Evolutionary conservation across 495 filamentous ascomycete genomes (phyloP).

Genomic region (Margaritispora aquatica): DNA sequence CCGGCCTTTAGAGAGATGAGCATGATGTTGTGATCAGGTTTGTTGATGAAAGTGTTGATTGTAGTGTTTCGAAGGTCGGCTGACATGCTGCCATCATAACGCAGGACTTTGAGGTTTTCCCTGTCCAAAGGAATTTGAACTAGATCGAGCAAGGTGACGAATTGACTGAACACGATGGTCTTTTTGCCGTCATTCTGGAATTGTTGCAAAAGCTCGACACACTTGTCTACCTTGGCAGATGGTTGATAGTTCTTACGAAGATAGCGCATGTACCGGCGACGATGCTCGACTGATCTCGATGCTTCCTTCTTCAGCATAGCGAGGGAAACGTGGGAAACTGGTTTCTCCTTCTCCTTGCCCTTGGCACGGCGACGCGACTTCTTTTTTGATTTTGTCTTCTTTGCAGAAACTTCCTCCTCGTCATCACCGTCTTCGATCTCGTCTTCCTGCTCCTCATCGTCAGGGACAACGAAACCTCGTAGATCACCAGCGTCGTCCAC

Average conservation of each 20-base stretch:
- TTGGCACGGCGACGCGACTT: constrained; percentile 25
- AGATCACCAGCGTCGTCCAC: constrained; percentile 44
- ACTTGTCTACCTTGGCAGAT: constrained; percentile 75
- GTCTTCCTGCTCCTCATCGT: constrained; percentile 29
- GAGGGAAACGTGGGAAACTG: constrained; percentile 5
- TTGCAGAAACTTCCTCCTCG: constrained; percentile 26
- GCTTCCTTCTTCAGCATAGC: constrained; percentile 2
- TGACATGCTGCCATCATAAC: constrained; percentile 86
- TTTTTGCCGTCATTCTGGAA: constrained; percentile 49
- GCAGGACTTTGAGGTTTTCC: constrained; percentile 49
- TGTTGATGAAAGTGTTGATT: constrained; percentile 65
- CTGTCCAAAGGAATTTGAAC: constrained; percentile 77
- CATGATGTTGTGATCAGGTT: constrained; percentile 64
- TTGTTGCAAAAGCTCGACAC: constrained; percentile 56
- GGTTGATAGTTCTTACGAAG: constrained; percentile 63
- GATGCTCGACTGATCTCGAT: constrained; percentile 48
- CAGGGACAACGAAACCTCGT: constrained; percentile 51
- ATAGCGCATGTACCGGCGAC: constrained; percentile 55
- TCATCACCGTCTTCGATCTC: constrained; percentile 9
- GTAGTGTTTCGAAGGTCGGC: constrained; percentile 60
- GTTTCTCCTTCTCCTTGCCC: constrained; percentile 33
- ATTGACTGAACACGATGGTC: constrained; percentile 90
- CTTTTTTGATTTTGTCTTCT: constrained; percentile 1
- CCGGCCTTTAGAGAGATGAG: constrained; percentile 86
- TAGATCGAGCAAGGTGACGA: constrained; percentile 87